Conservation (phyloP, 352 stramenopile genomes). For the Thalassiosira ordinaria region DNA sequence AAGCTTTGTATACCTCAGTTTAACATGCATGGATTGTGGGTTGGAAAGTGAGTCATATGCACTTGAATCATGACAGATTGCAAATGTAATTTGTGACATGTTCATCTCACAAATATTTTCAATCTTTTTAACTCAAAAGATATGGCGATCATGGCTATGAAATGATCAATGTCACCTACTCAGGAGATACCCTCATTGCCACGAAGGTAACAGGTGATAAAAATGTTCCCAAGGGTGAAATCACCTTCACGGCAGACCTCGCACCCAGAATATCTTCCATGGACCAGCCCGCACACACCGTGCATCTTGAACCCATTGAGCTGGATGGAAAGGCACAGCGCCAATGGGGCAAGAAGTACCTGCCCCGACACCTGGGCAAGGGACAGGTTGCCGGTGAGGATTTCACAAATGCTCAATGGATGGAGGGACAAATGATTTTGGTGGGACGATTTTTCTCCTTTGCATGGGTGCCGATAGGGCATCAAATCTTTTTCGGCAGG, state of each 20-base stretch:
- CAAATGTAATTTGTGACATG: no score
- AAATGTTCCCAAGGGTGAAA: conserved; percentile 76
- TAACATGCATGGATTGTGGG: conserved; percentile 78
- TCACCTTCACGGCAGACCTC: conserved; percentile 79
- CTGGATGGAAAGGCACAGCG: conserved; percentile 58
- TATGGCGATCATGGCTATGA: conserved; percentile 78
- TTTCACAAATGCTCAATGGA: conserved; percentile 64
- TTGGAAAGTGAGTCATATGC: conserved; percentile 83
- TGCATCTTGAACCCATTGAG: conserved; percentile 69
- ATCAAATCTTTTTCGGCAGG: conserved; percentile 83
- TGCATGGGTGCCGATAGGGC: conserved; percentile 76
- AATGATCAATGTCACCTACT: conserved; percentile 84
- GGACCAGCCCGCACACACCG: neutral
- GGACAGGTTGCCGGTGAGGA: conserved; percentile 78
- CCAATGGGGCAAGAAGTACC: conserved; percentile 74
- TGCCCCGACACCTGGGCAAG: conserved; percentile 64
- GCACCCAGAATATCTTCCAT: conserved; percentile 30
- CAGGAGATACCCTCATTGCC: conserved; percentile 71
- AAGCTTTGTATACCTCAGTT: conserved; percentile 69
- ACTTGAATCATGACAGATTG: no score
- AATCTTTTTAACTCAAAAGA: no score
- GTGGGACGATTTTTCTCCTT: conserved; percentile 80
- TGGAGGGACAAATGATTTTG: conserved; percentile 82
- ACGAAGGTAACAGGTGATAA: conserved; percentile 78
- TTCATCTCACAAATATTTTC: no score